Base-by-base conservation (phyloP, 352 stramenopile genomes). In the Globisporangium camurandrum region DNA sequence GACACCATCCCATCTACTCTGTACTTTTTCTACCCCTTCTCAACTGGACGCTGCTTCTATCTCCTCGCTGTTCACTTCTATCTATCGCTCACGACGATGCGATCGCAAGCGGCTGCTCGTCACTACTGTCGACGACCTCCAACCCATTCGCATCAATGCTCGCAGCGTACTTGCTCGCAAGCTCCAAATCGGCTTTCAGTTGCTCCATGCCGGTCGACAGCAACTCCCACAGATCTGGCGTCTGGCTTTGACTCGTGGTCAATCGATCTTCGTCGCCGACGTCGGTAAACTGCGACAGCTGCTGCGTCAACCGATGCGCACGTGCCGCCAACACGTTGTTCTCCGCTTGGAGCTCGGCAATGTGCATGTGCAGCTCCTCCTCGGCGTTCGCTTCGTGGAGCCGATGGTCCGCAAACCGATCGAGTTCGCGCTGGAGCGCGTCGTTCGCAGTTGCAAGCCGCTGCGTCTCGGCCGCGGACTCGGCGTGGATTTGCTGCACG, bases 161-260 rank as follows among this genome's bases (percentile, higher is more conserved):
- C 22, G 75, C 75, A 8, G 80, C 80, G 52, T 91, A 90, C 62
- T 91, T 92, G 66, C 80, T 91, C 8, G 83, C 80, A 43, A 94
- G 66, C 60, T 94, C 80, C 45, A 94, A 44, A 45, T 94, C 83
- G 20, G 80, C 78, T 66, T 94, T 92, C 12, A 94, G 69, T 64
- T 94, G 83, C 57, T 94, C 83, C 83, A 94, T 92, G n/a, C 83
- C 83, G 1, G 73, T 87, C 16, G 78, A 88, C 31, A 94, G 51
- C 40, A 94, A 53, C 51, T 94, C 80, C 83, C 83, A 94, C 23
- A 94, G 57, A 56, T 94, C 82, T 0, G 83, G 83, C 14, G 78
- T 65, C 36, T 75, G 68, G 24, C 61, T 77, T 37, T 88, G 71
- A 11, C 63, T 66, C 17, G 70, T 62, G 24, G 79, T 58, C 31